phyloP scores from a whole-genome alignment of 2,329 filamentous ascomycete species.

The Aspergillus sp. region DNA sequence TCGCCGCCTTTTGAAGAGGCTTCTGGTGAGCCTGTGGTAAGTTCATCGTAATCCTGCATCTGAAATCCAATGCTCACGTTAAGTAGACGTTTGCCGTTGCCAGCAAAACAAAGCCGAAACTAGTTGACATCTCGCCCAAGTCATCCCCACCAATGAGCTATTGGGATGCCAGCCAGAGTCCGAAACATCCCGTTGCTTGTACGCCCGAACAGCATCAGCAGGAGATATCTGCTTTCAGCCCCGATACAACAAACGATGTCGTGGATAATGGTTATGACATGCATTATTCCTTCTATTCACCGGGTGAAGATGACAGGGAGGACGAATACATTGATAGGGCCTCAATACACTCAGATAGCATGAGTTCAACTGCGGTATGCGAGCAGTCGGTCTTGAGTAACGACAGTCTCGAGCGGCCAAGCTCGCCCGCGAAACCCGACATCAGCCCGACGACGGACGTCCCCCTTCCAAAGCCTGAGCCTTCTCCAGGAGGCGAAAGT shows the following conservation, averaged over 20 bases:
- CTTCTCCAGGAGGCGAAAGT: constrained; percentile 13
- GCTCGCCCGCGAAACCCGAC: constrained; percentile 12
- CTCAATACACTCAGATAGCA: constrained; percentile 18
- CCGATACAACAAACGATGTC: constrained; percentile 28
- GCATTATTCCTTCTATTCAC: constrained; percentile 18
- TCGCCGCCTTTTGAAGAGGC: constrained; percentile 15
- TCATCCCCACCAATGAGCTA: constrained; percentile 21
- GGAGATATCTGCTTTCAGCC: constrained; percentile 32
- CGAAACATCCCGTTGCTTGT: constrained; percentile 19
- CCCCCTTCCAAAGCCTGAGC: constrained; percentile 7
- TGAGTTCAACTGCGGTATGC: constrained; percentile 17
- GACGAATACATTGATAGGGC: constrained; percentile 20
- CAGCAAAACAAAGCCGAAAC: constrained; percentile 28
- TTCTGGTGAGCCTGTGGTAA: constrained; percentile 17
- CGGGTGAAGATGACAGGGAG: constrained; percentile 18
- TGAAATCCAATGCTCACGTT: no score
- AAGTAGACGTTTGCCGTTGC: constrained; percentile 28
- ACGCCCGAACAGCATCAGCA: constrained; percentile 26
- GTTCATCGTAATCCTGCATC: constrained; percentile 7
- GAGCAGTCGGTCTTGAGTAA: constrained; percentile 13
- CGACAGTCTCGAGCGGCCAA: constrained; percentile 9
- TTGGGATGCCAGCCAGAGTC: constrained; percentile 11
- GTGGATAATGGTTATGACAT: constrained; percentile 28
- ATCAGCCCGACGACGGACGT: constrained; percentile 9
- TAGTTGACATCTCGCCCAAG: constrained; percentile 31